Conservation (phyloP, 164 flowering plant genomes). For the Vitis cinerea region DNA sequence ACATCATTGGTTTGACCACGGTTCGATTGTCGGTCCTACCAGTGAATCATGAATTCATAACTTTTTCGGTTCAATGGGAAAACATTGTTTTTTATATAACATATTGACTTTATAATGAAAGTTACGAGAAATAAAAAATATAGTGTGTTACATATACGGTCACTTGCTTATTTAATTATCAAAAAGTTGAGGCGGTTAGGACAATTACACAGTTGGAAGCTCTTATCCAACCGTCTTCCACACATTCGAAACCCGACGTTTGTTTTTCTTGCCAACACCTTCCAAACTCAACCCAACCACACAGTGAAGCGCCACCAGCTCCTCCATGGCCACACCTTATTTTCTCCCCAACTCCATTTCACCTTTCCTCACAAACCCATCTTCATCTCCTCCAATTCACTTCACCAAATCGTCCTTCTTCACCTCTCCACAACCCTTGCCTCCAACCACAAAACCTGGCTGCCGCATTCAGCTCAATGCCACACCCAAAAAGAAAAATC, state of each 20-base stretch:
- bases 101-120: no score
- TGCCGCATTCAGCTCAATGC: no score
- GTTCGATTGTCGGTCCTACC: fast-evolving
- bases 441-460: conserved; percentile 16
- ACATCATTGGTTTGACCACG: no score
- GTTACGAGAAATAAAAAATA: no score
- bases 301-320: neutral
- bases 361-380: conserved; percentile 31
- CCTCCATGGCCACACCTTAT: conserved; percentile 43
- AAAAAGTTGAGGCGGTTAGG: no score
- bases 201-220: neutral
- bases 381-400: conserved; percentile 30
- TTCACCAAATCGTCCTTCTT: conserved; percentile 32
- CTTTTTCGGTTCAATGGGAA: no score
- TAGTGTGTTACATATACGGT: no score
- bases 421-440: conserved; percentile 15
- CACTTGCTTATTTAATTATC: no score
- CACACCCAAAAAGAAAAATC: conserved; percentile 55
- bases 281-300: neutral
- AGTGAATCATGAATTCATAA: no score
- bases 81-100: no score
- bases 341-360: conserved; percentile 45
- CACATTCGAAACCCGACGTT: conserved; percentile 39
- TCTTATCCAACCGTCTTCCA: conserved; percentile 57
- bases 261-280: neutral